phyloP scores from a whole-genome alignment of 768 basidiomycete genomes.

The Termitomyces heimii region DNA sequence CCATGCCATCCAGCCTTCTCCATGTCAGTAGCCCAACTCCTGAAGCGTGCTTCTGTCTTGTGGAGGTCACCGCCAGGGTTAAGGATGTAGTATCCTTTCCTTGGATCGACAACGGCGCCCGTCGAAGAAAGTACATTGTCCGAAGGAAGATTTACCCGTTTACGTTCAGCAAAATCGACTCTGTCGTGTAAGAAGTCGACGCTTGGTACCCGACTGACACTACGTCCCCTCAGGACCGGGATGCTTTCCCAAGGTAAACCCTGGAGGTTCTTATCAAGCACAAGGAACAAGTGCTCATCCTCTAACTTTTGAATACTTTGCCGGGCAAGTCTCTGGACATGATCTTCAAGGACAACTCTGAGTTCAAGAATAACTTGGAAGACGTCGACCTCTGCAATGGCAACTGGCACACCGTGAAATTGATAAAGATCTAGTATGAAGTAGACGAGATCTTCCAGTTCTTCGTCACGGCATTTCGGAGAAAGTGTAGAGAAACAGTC shows the following conservation, averaged over 20 bases:
- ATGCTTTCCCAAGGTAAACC: constrained; percentile 95
- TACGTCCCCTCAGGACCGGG: constrained; percentile 75
- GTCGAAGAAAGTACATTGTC: constrained; percentile 24
- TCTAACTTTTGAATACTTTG: constrained; percentile 20
- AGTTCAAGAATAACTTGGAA: constrained; percentile 88
- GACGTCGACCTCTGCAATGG: constrained; percentile 87
- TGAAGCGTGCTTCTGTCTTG: constrained; percentile 79
- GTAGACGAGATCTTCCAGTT: constrained; percentile 91
- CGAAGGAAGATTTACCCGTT: constrained; percentile 18
- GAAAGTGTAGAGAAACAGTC: constrained; percentile 83
- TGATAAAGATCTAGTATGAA: constrained; percentile 94
- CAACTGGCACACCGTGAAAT: constrained; percentile 85
- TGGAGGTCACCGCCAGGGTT: constrained; percentile 91
- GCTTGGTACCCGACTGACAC: constrained; percentile 91
- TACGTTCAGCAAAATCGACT: constrained; percentile 51
- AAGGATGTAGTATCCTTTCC: constrained; percentile 75
- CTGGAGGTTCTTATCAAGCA: constrained; percentile 28
- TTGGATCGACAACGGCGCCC: constrained; percentile 54
- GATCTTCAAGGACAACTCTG: constrained; percentile 69
- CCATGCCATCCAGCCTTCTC: constrained; percentile 77
- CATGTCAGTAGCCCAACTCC: constrained; percentile 74
- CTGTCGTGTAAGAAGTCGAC: constrained; percentile 86
- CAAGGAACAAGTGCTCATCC: constrained; percentile 47
- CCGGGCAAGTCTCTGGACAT: constrained; percentile 33
- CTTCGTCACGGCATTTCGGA: constrained; percentile 83